phyloP scores from a whole-genome alignment of 2,329 filamentous ascomycete genomes.

The Fusarium anthophilum region DNA sequence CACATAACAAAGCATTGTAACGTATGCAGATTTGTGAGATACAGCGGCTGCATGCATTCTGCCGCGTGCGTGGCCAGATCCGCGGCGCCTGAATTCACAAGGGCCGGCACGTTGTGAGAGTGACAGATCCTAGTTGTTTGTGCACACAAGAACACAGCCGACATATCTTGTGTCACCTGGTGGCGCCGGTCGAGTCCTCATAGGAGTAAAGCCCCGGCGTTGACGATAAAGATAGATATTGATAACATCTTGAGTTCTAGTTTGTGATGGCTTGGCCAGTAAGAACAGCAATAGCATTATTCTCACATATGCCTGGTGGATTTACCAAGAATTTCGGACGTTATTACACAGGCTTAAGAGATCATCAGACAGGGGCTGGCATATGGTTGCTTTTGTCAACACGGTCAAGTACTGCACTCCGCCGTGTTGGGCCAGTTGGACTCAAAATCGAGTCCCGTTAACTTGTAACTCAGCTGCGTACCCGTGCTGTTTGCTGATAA shows the following conservation, averaged over 20 bases:
- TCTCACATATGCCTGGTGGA: not conserved
- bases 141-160: constrained; percentile 7
- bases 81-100: constrained; percentile 6
- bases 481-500: not conserved
- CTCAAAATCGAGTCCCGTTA: constrained; percentile 12
- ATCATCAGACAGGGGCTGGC: not conserved
- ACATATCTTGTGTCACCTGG: constrained; percentile 1
- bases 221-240: not conserved
- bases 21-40: not conserved
- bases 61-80: constrained; percentile 32
- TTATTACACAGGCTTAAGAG: not conserved
- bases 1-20: not conserved
- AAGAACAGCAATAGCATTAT: not conserved
- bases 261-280: not conserved
- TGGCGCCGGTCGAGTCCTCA: constrained; percentile 1
- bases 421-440: not conserved
- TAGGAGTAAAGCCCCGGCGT: not conserved
- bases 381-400: not conserved
- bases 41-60: constrained; percentile 20
- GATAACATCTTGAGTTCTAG: not conserved
- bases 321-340: not conserved
- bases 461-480: not conserved
- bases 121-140: constrained; percentile 8
- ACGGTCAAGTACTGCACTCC: not conserved
- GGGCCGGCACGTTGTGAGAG: constrained; percentile 2